Base-by-base conservation (phyloP, 2,329 filamentous ascomycete genomes). In the Cladosporium sp. region DNA sequence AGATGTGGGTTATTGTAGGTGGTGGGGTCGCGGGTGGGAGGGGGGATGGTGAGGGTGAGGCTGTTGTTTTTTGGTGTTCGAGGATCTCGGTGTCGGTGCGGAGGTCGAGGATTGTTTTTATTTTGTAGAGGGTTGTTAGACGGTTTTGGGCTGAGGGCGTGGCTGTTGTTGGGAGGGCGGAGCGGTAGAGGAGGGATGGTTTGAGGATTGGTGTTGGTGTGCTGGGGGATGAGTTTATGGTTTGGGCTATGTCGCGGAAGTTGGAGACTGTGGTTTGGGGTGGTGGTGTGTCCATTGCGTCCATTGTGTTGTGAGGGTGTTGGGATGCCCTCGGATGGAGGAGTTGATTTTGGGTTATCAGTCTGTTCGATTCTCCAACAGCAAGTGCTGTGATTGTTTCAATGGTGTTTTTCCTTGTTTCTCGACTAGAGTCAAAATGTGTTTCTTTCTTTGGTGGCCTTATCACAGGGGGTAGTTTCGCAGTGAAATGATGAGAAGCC, bases 21-120 rank as follows among this genome's bases (percentile, higher is more conserved):
- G 29, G 38, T 3, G 38, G 18, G 4, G 30, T 30, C 3, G n/a
- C 61, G 85, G 83, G 62, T 83, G 80, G 55, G 81, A 73, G 85
- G 20, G 41, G 49, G 25, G 41, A 9, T 4, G 29, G n/a, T 38
- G 30, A 7, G 8, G 38, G n/a, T 38, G 12, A 15, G 33, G 16
- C 7, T 5, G 8, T n/a, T 6, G 13, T 38, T 47, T 27, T 33
- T 25, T 38, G 38, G 27, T 57, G 53, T 25, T 61, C 57, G 47
- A 57, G 47, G 50, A 59, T 55, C 30, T 62, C 55, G 13, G 75
- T 88, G 82, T 84, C 82, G 54, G 88, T 88, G 50, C 90, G 80
- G 9, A 95, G 72, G 70, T 95, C 90, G 53, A 95, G 78, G 35
- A 95, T 79, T 2, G 83, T 88, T 57, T 76, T 79, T 55, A 95